Evolutionary conservation across 2,329 filamentous ascomycete species (phyloP), one percentile per base, ranked within the genome.

Genomic region (Fusarium setosum): DNA sequence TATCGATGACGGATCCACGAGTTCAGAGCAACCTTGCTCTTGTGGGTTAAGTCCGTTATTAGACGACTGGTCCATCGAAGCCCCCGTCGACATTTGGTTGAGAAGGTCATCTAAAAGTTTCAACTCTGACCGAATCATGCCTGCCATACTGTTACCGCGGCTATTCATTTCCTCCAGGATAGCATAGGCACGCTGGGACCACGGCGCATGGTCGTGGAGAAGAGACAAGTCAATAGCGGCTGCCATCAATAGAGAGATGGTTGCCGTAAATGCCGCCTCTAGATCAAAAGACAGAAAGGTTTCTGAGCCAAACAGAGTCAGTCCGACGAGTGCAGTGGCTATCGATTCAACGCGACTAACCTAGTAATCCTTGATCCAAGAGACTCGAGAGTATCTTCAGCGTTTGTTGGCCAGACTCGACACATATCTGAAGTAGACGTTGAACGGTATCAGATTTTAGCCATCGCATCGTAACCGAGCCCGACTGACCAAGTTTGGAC

Each of bases 121-220:
- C 8, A 47, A 6, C 29, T 47, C 44, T 34, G 44, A 47, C 9
- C 17, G 26, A 5, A 77, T 76, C 41, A 79, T 78, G 6, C 70
- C 72, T 1, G 83, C 82, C 8, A 83, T 76, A 2, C 76, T 70
- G 41, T 83, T 84, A 2, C 82, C 81, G 18, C 76, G 74, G 1
- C 73, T 71, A 18, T 77, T 74, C 72, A 84, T 83, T 10, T 80
- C 81, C 45, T 83, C 79, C 11, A 84, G 73, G 9, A 84, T 75
- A 2, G 60, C 51, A 49, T 81, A 78, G 1, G 79, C 75, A 38
- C 76, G 79, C 5, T 79, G 72, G 2, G 80, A 58, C 77, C 79
- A 83, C 3, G 62, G 44, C 0, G 63, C 57, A 17, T 72, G 72
- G 52, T 73, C 72, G 17, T 78, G 75, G 9, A 79, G 57, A 3